These are phyloP conservation scores for Nothophoma quercina DNA, from an alignment of 2,329 filamentous ascomycete species.

Conservation along the genomic window DNA sequence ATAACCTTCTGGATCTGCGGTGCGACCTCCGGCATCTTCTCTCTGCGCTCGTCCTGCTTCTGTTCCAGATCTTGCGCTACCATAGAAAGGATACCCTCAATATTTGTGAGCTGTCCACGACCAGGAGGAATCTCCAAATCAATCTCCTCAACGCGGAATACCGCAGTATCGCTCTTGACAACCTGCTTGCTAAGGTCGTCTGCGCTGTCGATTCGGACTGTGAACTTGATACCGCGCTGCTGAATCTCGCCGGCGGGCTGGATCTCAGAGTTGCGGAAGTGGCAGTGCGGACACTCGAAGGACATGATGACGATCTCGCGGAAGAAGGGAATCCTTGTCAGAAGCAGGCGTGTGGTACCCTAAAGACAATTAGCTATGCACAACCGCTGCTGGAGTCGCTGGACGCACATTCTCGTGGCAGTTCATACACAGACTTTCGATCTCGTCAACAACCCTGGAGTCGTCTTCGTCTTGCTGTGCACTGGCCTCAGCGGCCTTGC, in stretches of 20 bases:
- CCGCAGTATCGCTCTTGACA: slow-evolving; percentile 88
- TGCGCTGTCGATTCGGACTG: slow-evolving; percentile 75
- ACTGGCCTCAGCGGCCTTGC: slow-evolving; percentile 55
- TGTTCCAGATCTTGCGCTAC: slow-evolving; percentile 81
- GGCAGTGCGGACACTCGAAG: slow-evolving; percentile 89
- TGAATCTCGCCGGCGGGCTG: slow-evolving; percentile 93
- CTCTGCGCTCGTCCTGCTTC: slow-evolving; percentile 83
- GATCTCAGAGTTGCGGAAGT: slow-evolving; percentile 90
- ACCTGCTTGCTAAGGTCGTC: slow-evolving; percentile 85
- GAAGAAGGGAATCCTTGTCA: slow-evolving; percentile 95
- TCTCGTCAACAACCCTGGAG: slow-evolving; percentile 60
- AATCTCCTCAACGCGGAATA: slow-evolving; percentile 87
- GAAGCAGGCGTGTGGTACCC: slow-evolving; percentile 84
- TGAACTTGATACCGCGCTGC: slow-evolving; percentile 84
- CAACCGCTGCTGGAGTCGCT: neutral
- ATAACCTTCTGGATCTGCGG: slow-evolving; percentile 81
- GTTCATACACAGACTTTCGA: slow-evolving; percentile 64
- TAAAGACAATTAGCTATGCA: slow-evolving; percentile 49
- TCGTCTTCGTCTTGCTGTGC: slow-evolving; percentile 46
- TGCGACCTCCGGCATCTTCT: slow-evolving; percentile 78
- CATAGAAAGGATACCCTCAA: slow-evolving; percentile 84
- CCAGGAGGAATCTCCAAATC: slow-evolving; percentile 93
- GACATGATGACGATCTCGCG: slow-evolving; percentile 98
- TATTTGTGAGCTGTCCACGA: slow-evolving; percentile 88
- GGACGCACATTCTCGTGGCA: slow-evolving; percentile 57